Conservation (phyloP, 2,329 filamentous ascomycete species). For the Colletotrichum tamarilloi region DNA sequence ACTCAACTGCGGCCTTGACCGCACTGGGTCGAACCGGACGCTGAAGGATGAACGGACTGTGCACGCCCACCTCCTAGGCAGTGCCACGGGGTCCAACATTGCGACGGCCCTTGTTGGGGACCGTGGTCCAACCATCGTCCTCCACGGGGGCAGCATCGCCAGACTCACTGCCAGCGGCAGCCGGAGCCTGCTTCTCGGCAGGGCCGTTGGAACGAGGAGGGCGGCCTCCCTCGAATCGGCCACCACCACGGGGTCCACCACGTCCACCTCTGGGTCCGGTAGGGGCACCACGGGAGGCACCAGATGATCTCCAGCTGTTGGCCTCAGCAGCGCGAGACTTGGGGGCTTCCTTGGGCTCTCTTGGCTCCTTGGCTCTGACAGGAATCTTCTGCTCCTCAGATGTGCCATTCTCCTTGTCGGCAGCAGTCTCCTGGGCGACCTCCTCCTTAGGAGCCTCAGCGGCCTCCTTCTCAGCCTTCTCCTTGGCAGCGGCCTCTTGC, state of each 20-base stretch:
- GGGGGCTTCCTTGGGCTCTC: constrained; percentile 55
- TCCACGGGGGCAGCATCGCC: constrained; percentile 51
- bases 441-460: constrained; percentile 38
- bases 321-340: constrained; percentile 69
- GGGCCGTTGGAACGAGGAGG: constrained; percentile 61
- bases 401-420: constrained; percentile 46
- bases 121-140: constrained; percentile 75
- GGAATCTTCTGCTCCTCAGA: constrained; percentile 62
- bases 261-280: constrained; percentile 48
- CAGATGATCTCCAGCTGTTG: constrained; percentile 69
- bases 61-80: constrained; percentile 30
- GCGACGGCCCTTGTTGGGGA: constrained; percentile 45
- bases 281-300: constrained; percentile 58
- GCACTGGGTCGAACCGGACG: constrained; percentile 25
- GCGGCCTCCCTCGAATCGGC: constrained; percentile 57
- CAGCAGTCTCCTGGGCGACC: constrained; percentile 38
- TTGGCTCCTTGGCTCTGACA: constrained; percentile 46
- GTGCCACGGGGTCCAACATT: constrained; percentile 33
- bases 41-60: constrained; percentile 27
- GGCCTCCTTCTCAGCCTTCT: constrained; percentile 47
- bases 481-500: constrained; percentile 45
- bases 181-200: constrained; percentile 49
- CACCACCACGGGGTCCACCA: constrained; percentile 49
- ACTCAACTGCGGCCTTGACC: constrained; percentile 22
- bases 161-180: constrained; percentile 45